Conservation (phyloP, 805 yeast species). For the Saccharomycopsis oosterbeekiorum region DNA sequence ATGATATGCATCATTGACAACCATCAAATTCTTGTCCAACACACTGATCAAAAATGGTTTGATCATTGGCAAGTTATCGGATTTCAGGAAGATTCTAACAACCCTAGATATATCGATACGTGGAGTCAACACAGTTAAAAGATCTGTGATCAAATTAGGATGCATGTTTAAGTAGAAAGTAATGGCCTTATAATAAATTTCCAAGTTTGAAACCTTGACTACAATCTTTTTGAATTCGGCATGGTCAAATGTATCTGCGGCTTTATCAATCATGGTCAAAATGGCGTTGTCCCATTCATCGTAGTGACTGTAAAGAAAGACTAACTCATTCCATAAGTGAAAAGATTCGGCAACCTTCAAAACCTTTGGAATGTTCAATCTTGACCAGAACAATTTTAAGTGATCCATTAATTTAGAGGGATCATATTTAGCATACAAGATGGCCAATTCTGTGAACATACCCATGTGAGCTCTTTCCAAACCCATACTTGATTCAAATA, state of each 20-base stretch:
- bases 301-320: constrained; percentile 93
- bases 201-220: constrained; percentile 91
- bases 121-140: constrained; percentile 73
- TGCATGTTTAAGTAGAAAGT: constrained; percentile 88
- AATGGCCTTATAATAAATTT: constrained; percentile 94
- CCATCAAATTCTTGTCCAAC: constrained; percentile 77
- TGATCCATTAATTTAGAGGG: constrained; percentile 93
- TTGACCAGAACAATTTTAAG: constrained; percentile 94
- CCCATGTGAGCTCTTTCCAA: constrained; percentile 99
- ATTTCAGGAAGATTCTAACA: constrained; percentile 85
- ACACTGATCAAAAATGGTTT: constrained; percentile 92
- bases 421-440: constrained; percentile 79
- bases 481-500: constrained; percentile 92
- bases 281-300: constrained; percentile 99
- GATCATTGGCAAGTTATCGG: constrained; percentile 92
- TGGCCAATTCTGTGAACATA: constrained; percentile 94
- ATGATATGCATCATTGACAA: constrained; percentile 92
- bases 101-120: constrained; percentile 92
- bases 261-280: constrained; percentile 88
- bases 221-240: constrained; percentile 87
- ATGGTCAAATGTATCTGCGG: constrained; percentile 90
- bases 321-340: constrained; percentile 92
- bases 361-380: constrained; percentile 95
- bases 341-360: constrained; percentile 88
- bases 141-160: constrained; percentile 82